These are phyloP conservation scores for Choiromyces venosus DNA, from an alignment of 495 filamentous ascomycete genomes.

Conservation along the genomic window DNA sequence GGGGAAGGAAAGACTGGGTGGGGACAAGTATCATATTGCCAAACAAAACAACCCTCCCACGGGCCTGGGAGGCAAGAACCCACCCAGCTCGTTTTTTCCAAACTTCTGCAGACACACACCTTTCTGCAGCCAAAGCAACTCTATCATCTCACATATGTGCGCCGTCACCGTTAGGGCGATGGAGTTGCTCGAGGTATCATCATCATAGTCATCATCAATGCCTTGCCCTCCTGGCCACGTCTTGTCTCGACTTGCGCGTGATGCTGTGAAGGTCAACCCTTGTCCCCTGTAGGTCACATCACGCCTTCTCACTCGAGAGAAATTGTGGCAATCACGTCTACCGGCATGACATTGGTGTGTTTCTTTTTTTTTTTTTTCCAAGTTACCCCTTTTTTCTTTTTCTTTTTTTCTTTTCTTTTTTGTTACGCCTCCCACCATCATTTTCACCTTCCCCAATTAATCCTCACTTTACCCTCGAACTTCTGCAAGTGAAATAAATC, in stretches of 20 bases:
- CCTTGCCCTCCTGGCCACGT: not conserved
- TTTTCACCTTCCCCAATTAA: not conserved
- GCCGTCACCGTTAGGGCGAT: not conserved
- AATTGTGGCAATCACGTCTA: not conserved
- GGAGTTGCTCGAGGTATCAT: not conserved
- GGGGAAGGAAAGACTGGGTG: not conserved
- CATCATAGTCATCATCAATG: not conserved
- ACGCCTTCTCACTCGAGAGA: not conserved
- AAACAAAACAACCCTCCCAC: not conserved
- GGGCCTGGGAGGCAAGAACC: not conserved
- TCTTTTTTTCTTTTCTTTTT: not conserved
- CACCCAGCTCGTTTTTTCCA: not conserved
- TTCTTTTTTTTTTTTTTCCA: conserved; percentile 6
- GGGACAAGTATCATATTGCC: too few relatives aligned
- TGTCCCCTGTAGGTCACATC: not conserved
- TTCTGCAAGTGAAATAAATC: not conserved
- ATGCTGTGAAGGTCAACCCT: not conserved
- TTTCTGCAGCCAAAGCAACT: not conserved
- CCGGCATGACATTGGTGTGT: conserved; percentile 26
- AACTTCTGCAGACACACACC: not conserved
- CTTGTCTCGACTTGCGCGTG: not conserved
- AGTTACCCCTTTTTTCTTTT: not conserved
- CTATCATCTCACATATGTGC: not conserved
- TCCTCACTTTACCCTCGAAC: not conserved
- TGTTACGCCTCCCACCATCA: not conserved